A percentile compares a stretch with the other conserved stretches of the same genome.
These are phyloP conservation scores for Blastomyces gilchristii DNA, from an alignment of 2,329 filamentous ascomycete species.

Conservation along the genomic window DNA sequence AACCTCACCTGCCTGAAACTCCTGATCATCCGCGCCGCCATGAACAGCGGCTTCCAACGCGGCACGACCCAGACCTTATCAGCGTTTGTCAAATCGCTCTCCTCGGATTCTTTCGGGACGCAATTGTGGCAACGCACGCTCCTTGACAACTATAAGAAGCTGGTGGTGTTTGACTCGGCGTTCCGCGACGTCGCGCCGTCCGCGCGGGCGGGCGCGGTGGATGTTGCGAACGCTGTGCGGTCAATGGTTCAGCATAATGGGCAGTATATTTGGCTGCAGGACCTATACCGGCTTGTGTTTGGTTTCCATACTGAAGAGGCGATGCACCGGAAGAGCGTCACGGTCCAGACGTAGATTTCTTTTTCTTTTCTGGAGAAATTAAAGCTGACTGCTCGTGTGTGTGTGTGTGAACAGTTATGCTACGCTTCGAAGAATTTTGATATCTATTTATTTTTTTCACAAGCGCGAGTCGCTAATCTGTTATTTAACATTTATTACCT, in stretches of 20 bases:
- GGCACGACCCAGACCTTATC: slow-evolving; percentile 51
- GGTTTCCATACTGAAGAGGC: slow-evolving; percentile 74
- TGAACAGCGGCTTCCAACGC: slow-evolving; percentile 71
- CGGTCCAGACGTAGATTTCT: slow-evolving; percentile 25
- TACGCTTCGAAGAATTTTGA: too few relatives aligned
- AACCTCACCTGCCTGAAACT: slow-evolving; percentile 69
- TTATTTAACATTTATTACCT: too few relatives aligned
- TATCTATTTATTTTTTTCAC: not conserved
- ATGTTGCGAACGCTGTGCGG: slow-evolving; percentile 68
- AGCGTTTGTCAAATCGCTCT: slow-evolving; percentile 64
- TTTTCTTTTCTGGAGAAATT: not conserved
- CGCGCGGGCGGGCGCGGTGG: slow-evolving; percentile 45
- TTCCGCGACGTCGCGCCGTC: slow-evolving; percentile 41
- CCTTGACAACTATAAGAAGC: slow-evolving; percentile 67
- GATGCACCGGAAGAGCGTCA: slow-evolving; percentile 52
- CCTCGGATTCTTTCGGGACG: slow-evolving; percentile 67
- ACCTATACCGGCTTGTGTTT: slow-evolving; percentile 76
- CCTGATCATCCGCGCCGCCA: slow-evolving; percentile 72
- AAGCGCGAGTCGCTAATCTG: too few relatives aligned
- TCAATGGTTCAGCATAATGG: slow-evolving; percentile 58
- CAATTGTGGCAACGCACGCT: slow-evolving; percentile 59
- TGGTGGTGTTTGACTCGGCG: slow-evolving; percentile 62
- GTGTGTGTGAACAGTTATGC: too few relatives aligned
- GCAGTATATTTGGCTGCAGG: slow-evolving; percentile 68
- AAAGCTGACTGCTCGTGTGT: too few relatives aligned